Evolutionary conservation across 805 yeast genomes (phyloP).

Genomic region (Zygosaccharomyces bisporus): DNA sequence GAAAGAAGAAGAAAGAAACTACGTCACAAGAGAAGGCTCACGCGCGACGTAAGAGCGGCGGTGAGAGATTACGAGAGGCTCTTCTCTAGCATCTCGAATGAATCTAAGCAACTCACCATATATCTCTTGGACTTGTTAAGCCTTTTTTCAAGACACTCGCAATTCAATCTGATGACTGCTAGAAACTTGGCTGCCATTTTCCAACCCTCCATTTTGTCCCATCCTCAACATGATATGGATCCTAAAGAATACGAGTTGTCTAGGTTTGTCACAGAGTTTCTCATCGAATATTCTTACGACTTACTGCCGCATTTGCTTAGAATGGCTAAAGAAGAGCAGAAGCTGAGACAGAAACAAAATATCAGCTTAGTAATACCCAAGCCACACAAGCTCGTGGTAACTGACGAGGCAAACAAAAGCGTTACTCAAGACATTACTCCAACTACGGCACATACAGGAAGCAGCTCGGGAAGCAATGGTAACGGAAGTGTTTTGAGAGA

Average conservation of each 20-base stretch:
- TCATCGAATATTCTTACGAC: conserved; percentile 80
- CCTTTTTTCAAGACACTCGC: conserved; percentile 74
- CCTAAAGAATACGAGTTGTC: conserved; percentile 90
- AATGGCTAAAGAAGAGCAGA: conserved; percentile 29
- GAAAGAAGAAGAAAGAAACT: conserved; percentile 40
- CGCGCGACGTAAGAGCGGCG: conserved; percentile 63
- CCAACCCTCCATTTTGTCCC: conserved; percentile 93
- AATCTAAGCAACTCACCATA: conserved; percentile 75
- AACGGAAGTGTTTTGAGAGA: not conserved
- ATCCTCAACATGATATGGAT: conserved; percentile 86
- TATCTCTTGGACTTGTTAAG: conserved; percentile 84
- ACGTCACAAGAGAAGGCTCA: conserved; percentile 53
- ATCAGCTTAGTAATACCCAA: conserved; percentile 9
- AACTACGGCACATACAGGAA: conserved; percentile 1
- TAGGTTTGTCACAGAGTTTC: conserved; percentile 79
- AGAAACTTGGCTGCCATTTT: conserved; percentile 92
- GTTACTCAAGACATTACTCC: conserved; percentile 4
- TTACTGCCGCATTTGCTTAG: conserved; percentile 56
- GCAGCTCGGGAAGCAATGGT: not conserved
- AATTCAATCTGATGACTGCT: conserved; percentile 84
- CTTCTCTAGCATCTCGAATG: conserved; percentile 67
- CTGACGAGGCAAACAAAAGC: conserved; percentile 13
- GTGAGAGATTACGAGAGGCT: conserved; percentile 66
- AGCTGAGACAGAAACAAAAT: not conserved
- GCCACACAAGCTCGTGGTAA: conserved; percentile 13